Conservation (phyloP, 2,329 filamentous ascomycete genomes). For the Fusarium siculi region DNA sequence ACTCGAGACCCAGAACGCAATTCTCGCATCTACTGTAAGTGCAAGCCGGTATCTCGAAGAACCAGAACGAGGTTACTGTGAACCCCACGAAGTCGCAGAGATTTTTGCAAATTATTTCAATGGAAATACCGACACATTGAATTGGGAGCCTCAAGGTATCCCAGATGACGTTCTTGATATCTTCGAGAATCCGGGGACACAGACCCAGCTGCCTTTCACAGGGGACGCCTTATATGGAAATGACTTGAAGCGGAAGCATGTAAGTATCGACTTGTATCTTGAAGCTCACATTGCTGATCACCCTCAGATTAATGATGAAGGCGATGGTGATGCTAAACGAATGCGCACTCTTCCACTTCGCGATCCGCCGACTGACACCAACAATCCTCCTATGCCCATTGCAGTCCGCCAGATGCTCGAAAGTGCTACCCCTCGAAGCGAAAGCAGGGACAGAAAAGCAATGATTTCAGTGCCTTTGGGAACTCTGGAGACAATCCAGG, state of each 20-base stretch:
- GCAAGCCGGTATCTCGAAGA: constrained; percentile 54
- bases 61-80: constrained; percentile 52
- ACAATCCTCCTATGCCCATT: constrained; percentile 48
- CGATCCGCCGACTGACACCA: constrained; percentile 32
- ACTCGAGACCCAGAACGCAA: constrained; percentile 60
- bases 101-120: constrained; percentile 60
- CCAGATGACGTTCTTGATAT: constrained; percentile 62
- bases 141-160: constrained; percentile 60
- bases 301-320: constrained; percentile 46
- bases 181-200: constrained; percentile 54
- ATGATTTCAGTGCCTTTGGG: constrained; percentile 46
- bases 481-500: constrained; percentile 53
- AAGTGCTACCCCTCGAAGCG: constrained; percentile 23
- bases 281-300: not conserved
- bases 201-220: constrained; percentile 44
- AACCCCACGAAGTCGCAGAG: constrained; percentile 60
- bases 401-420: constrained; percentile 47
- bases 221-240: constrained; percentile 34
- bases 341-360: constrained; percentile 41
- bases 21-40: constrained; percentile 52
- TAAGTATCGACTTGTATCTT: constrained; percentile 46
- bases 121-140: constrained; percentile 49
- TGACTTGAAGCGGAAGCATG: constrained; percentile 60
- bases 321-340: constrained; percentile 47
- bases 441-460: constrained; percentile 29